These are phyloP conservation scores for Talaromyces albobiverticillius DNA, from an alignment of 2,329 filamentous ascomycete species.

Conservation along the genomic window DNA sequence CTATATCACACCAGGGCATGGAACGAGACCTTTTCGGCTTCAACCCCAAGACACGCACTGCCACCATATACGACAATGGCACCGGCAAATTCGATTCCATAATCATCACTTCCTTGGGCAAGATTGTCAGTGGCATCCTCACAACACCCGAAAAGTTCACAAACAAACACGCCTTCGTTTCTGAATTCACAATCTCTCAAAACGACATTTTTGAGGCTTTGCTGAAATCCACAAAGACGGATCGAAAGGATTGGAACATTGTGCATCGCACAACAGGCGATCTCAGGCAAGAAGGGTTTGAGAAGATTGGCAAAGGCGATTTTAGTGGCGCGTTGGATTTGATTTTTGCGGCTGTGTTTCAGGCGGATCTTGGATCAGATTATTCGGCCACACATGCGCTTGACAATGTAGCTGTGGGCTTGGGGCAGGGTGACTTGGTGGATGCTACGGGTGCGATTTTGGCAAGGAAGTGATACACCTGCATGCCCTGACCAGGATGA, in stretches of 20 bases:
- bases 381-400: conserved; percentile 4
- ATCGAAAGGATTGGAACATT: conserved; percentile 5
- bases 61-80: conserved; percentile 10
- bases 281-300: not conserved
- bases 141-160: conserved; percentile 1
- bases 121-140: not conserved
- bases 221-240: conserved; percentile 5
- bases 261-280: conserved; percentile 4
- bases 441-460: not conserved
- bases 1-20: not conserved
- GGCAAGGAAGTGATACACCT: not conserved
- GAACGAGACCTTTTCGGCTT: conserved; percentile 6
- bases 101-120: conserved; percentile 1
- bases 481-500: too few species aligned
- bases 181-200: conserved; percentile 5
- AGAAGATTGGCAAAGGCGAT: conserved; percentile 3
- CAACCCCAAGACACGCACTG: conserved; percentile 6
- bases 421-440: not conserved
- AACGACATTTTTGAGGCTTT: conserved; percentile 11
- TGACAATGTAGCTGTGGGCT: conserved; percentile 1
- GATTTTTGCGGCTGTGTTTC: conserved; percentile 7
- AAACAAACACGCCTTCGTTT: conserved; percentile 8
- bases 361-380: conserved; percentile 5
- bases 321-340: conserved; percentile 7
- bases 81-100: conserved; percentile 8